Base-by-base conservation (phyloP, 805 yeast genomes). In the Hermanozyma aechmeae region DNA sequence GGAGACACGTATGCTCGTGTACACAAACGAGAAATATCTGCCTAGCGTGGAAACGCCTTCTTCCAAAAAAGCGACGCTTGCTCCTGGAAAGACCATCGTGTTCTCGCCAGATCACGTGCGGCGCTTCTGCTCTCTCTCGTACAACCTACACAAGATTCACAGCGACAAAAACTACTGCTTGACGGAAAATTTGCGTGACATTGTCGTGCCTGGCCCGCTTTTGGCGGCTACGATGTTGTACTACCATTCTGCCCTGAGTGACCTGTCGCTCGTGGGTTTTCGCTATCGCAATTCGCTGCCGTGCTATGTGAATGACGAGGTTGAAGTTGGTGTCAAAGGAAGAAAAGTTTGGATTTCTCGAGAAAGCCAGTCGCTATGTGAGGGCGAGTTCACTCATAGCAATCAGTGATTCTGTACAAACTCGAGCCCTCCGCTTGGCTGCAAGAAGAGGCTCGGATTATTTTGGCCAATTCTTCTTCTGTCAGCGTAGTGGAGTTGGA, bases 81-180 rank as follows among this genome's bases (percentile, higher is more conserved):
- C 14, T 6, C 4, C 14, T 4, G 14, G 13, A 4, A 15, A 3
- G 2, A 23, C 6, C 4, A 7, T 25, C 5, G 6, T 8, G 14
- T 68, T 71, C 24, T 46, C 69, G 5, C 53, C 56, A 30, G 45
- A 61, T 6, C 61, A 72, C 23, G 59, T 75, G 20, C 65, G 75
- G 39, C 58, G 84, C 37, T 82, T 76, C 54, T 76, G 89, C 25
- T 79, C 83, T 9, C 50, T 92, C 30, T 77, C 92, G 1, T 77
- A 76, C 56, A 89, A 89, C 49, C 65, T 93, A 3, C 98, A 89
- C 53, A 67, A 69, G 33, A 83, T 89, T 23, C 98, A 89, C 54
- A 77, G 75, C 50, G 82, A 83, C 45, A 48, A 51, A 5, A 38
- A 39, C 1, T 83, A 82, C 48, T 66, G 84, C 6, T 40, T 30